Evolutionary conservation across 345 rosid species (phyloP), one percentile per base, ranked within the genome.

Genomic region (Camelina laxa): DNA sequence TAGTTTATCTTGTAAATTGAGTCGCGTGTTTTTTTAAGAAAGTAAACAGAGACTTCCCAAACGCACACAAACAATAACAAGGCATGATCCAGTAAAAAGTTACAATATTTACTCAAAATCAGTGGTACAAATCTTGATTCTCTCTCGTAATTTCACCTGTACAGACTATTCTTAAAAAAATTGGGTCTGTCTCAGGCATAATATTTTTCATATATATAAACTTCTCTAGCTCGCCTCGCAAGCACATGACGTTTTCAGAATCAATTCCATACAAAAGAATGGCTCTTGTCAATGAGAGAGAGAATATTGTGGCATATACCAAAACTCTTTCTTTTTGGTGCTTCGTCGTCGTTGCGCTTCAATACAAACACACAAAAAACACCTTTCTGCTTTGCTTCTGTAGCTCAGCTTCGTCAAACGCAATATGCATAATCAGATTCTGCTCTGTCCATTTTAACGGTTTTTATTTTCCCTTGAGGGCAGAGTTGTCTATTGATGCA

Each of bases 401-500:
- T 60, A 39, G 20, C 62, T 51, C 36, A 27, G 55, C 69, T 24
- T 35, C 60, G 0, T 14, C 7, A 61, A 61, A 1, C 4, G 35
- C 35, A 20, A 60, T 7, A 39, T 61, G 49, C 33, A 21, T 61
- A 42, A 16, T 67, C 16, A 41, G 64, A 42, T 2, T 62, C 31
- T 42, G 20, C 10, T 69, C 35, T 30, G 27, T 21, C 39, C 20
- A 49, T 44, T 44, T 39, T 24, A 38, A 54, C n/a, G n/a, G 33
- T 38, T 69, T 38, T 69, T 73, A 85, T 38, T 24, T 58, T 70
- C 84, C 89, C 83, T 80, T 87, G 33, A 75, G 85, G 61, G 85
- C 55, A 62, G 67, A 73, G 38, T 66, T 91, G 83, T 65, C 81
- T 87, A 19, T 78, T 62, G 17, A 77, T 64, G 81, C 73, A 2